Base-by-base conservation (phyloP, 2,329 filamentous ascomycete species). In the Aspergillus floridensis region DNA sequence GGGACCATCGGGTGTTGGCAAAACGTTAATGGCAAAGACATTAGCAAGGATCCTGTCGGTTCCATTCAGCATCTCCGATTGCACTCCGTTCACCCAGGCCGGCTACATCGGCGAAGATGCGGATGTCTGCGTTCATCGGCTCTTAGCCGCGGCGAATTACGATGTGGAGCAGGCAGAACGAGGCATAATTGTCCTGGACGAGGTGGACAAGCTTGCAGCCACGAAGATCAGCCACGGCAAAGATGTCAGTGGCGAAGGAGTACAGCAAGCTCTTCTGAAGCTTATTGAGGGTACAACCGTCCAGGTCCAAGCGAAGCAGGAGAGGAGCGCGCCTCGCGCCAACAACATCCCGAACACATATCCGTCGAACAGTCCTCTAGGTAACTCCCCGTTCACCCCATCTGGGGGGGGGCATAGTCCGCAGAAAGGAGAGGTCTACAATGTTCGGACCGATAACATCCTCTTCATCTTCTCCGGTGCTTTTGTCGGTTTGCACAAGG, bases 91-190 rank as follows among this genome's bases (percentile, higher is more conserved):
- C 64, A 98, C 93, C 0, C 93, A 97, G 77, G 93, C 93, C 4
- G 93, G 95, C 26, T 99, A 99, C 69, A 97, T 99, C 66, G 95
- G 95, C 31, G 93, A 98, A 72, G 95, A 99, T 72, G 93, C 93
- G n/a, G 95, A 99, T 72, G 88, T 91, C 0, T 97, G 93, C 68
- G 92, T 99, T 46, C 92, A 97, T 70, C 85, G 95, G 49, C 82
- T 99, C 26, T 82, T 99, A 10, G 90, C 96, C 57, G 92, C 96
- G 60, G 88, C 93, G 8, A 93, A 96, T 73, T 96, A 96, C 74
- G 90, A 96, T 66, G 86, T 95, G 29, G 86, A 87, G 59, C 87
- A 89, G 57, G 89, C 92, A 7, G 93, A 99, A 72, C 86, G 91
- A 56, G 95, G 95, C 5, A 98, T 99, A 58, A 92, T 99, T 50